Evolutionary conservation across 345 rosid genomes (phyloP), one percentile per base, ranked within the genome.

Genomic region (Leavenworthia alabamica): DNA sequence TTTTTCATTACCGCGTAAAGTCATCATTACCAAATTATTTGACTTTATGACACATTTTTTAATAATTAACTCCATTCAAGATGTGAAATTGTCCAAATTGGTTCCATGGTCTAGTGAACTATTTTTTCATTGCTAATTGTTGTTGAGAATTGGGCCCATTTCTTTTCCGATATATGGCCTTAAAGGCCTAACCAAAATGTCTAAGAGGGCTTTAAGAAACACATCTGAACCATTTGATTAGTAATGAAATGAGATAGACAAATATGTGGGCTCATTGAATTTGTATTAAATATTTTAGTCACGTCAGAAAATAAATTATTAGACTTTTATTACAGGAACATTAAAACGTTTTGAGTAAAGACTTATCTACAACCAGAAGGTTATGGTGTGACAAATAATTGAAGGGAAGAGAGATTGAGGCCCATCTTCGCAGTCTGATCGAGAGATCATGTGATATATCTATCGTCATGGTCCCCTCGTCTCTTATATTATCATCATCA

Each of bases 391-490:
- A 32, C 56, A 69, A 13, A 52, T 61, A 61, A 69, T 69, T 61
- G 62, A 55, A 62, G 43, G 56, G 56, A 39, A 53, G 48, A 69
- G 62, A 61, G 27, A 35, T 6, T 32, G 67, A 69, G 73, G 64
- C 62, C 68, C 73, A 60, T 60, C 22, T 44, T 52, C 67, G 29
- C 54, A 68, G 62, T 29, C 62, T 32, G 57, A 52, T 52, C 27
- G 39, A 23, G 43, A 68, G 54, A 52, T 52, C 67, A 60, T 68
- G 73, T 68, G 73, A 51, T 42, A 8, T 33, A 31, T 60, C 46
- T 39, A 47, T 57, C 55, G 48, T 40, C 12, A 49, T 68, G 73
- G 73, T 68, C 61, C 73, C 73, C 67, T 68, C 67, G 51, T 51
- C 53, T 41, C 54, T 26, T 50, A 32, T 60, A 58, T 12, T 31